phyloP scores from a whole-genome alignment of 2,329 filamentous ascomycete species.

The Monilinia fructicola region DNA sequence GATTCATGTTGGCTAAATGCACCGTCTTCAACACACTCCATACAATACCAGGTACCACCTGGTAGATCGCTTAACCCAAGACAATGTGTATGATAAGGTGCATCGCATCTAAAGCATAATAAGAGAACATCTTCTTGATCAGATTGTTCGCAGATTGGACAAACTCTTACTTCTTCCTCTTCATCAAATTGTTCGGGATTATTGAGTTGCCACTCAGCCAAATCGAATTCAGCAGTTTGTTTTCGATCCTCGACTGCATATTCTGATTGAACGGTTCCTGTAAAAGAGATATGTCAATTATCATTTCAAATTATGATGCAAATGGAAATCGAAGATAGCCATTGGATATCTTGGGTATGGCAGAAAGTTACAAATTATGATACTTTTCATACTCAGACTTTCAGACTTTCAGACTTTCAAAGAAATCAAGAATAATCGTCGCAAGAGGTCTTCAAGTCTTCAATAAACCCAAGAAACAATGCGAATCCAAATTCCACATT shows the following conservation, averaged over 20 bases:
- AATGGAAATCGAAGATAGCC: background rate
- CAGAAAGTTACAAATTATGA: background rate
- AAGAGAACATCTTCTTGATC: slow-evolving; percentile 84
- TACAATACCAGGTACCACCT: slow-evolving; percentile 83
- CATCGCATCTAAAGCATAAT: slow-evolving; percentile 88
- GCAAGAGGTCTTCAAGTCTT: background rate
- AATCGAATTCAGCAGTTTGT: slow-evolving; percentile 86
- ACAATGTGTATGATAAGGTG: slow-evolving; percentile 88
- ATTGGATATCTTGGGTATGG: background rate
- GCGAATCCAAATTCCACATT: background rate
- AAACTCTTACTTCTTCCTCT: slow-evolving; percentile 67
- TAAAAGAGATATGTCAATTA: slow-evolving; percentile 28
- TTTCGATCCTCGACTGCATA: slow-evolving; percentile 77
- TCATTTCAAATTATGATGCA: slow-evolving; percentile 6
- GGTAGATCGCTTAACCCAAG: slow-evolving; percentile 78
- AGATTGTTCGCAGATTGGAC: slow-evolving; percentile 77
- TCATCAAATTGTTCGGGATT: slow-evolving; percentile 63
- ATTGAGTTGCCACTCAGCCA: slow-evolving; percentile 70
- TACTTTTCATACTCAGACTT: background rate
- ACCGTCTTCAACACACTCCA: slow-evolving; percentile 62
- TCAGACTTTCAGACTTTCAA: background rate
- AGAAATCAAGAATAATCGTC: background rate
- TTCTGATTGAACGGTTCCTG: slow-evolving; percentile 56
- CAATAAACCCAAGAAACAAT: background rate
- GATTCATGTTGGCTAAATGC: background rate